Base-by-base conservation (phyloP, 139 green algal genomes). In the Auxenochlorella pyrenoidosa region DNA sequence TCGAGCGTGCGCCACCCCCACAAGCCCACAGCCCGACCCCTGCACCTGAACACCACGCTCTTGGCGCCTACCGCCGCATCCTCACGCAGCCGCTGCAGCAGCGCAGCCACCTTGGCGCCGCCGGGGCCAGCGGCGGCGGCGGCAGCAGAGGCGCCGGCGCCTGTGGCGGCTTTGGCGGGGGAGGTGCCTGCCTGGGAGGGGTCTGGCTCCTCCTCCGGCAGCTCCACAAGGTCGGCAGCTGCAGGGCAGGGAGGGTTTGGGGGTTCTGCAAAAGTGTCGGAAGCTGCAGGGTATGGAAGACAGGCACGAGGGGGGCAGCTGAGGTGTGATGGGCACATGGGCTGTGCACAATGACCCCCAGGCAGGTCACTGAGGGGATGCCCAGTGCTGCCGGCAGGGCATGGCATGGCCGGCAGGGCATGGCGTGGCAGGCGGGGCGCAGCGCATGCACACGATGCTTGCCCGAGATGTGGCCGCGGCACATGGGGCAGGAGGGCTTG, bases 21-120 rank as follows among this genome's bases (percentile, higher is more conserved):
- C 63, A 24, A 30, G n/a, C 26, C 43, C 18, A 26, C 1, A 0
- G 12, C 32, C 47, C 18, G 40, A 30, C 51, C 77, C 19, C 34
- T 19, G 36, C n/a, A 84, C 58, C 58, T 84, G 10, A 99, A 99
- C n/a, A 99, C 94, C 26, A 98, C 92, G 34, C 94, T 93, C 90
- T 97, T 97, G n/a, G 26, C 82, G 68, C 76, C 90, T 44, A 66
- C 86, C 32, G 73, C 83, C 73, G 36, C 73, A 83, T 88, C 84
- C 12, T 41, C 58, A 41, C 76, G 66, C 72, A 94, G 86, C n/a
- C 44, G 70, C 40, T 72, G n/a, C 75, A 95, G 60, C 40, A 95
- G 88, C 6, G 88, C 90, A 43, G 84, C 84, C 40, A 95, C 79
- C 88, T 95, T 94, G 78, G 91, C 36, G 5, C 88, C 51, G 28